phyloP scores from a whole-genome alignment of 2,329 filamentous ascomycete genomes.

The Pseudogymnoascus sp. region DNA sequence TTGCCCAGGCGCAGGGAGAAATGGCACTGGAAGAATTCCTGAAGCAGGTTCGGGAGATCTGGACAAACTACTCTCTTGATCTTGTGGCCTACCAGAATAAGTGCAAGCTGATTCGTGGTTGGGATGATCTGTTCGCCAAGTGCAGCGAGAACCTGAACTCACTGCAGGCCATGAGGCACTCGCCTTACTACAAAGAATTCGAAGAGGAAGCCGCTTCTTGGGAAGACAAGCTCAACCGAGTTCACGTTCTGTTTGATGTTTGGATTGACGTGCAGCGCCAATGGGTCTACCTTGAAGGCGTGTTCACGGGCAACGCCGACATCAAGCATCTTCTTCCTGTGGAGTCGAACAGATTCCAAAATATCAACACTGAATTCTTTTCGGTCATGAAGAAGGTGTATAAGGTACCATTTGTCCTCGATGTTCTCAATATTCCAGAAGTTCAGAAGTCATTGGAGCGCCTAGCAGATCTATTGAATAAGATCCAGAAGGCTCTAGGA shows the following conservation, averaged over 20 bases:
- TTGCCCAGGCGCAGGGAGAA: constrained; percentile 91
- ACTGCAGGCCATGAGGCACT: constrained; percentile 96
- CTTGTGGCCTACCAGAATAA: constrained; percentile 98
- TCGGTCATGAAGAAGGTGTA: constrained; percentile 99
- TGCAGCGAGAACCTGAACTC: constrained; percentile 98
- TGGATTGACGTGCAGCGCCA: constrained; percentile 99
- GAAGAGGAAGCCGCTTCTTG: constrained; percentile 93
- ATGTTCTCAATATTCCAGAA: constrained; percentile 90
- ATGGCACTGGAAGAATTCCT: constrained; percentile 98
- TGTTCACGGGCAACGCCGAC: constrained; percentile 96
- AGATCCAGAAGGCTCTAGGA: constrained; percentile 97
- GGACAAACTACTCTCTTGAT: constrained; percentile 91
- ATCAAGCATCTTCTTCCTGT: constrained; percentile 97
- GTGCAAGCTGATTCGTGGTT: constrained; percentile 91
- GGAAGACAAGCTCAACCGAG: constrained; percentile 96
- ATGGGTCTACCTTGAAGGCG: constrained; percentile 98
- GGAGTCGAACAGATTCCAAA: constrained; percentile 93
- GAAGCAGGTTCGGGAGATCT: constrained; percentile 91
- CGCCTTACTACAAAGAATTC: constrained; percentile 98
- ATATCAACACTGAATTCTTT: constrained; percentile 98
- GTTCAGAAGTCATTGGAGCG: constrained; percentile 94
- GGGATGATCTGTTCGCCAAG: constrained; percentile 96
- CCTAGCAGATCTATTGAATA: constrained; percentile 92
- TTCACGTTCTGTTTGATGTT: constrained; percentile 95
- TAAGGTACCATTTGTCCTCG: constrained; percentile 89